A percentile compares a stretch with the other conserved stretches of the same genome.
Evolutionary conservation across 306 rosid species (phyloP).

Genomic region (Potentilla sterilis): DNA sequence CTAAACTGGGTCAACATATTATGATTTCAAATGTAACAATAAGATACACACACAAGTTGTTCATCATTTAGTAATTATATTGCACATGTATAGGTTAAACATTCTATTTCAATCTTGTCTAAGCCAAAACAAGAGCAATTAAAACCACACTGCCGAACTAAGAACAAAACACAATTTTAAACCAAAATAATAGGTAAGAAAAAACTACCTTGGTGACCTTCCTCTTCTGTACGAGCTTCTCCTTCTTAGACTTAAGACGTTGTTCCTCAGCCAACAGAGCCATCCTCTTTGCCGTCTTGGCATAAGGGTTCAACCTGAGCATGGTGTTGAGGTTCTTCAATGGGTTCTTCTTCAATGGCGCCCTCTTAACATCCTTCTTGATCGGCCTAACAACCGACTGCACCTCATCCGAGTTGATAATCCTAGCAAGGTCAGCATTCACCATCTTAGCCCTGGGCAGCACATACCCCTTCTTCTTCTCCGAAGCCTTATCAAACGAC

Average conservation of each 20-base stretch:
- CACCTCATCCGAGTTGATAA: slow-evolving; percentile 85
- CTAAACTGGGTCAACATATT: not conserved
- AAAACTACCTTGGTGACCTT: slow-evolving; percentile 55
- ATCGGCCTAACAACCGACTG: slow-evolving; percentile 78
- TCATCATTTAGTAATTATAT: not conserved
- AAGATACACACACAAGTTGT: not conserved
- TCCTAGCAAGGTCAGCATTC: slow-evolving; percentile 69
- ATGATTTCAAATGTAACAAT: not conserved
- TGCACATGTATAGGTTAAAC: not conserved
- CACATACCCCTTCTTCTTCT: slow-evolving; percentile 68
- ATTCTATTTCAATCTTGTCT: not conserved
- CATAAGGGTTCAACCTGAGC: slow-evolving; percentile 76
- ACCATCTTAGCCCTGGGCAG: slow-evolving; percentile 78
- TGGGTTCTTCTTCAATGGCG: slow-evolving; percentile 75
- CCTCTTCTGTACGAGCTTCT: slow-evolving; percentile 84
- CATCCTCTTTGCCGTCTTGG: slow-evolving; percentile 79
- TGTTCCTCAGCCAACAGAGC: slow-evolving; percentile 71
- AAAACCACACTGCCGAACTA: not conserved
- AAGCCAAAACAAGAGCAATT: not conserved
- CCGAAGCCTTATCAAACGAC: slow-evolving; percentile 62
- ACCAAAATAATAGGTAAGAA: not conserved
- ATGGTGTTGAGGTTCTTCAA: slow-evolving; percentile 66
- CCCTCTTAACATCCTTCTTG: slow-evolving; percentile 60
- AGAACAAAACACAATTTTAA: not conserved
- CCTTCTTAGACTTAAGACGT: slow-evolving; percentile 71